phyloP scores from a whole-genome alignment of 192 early-diverging fungal species.

The Backusella sp. region DNA sequence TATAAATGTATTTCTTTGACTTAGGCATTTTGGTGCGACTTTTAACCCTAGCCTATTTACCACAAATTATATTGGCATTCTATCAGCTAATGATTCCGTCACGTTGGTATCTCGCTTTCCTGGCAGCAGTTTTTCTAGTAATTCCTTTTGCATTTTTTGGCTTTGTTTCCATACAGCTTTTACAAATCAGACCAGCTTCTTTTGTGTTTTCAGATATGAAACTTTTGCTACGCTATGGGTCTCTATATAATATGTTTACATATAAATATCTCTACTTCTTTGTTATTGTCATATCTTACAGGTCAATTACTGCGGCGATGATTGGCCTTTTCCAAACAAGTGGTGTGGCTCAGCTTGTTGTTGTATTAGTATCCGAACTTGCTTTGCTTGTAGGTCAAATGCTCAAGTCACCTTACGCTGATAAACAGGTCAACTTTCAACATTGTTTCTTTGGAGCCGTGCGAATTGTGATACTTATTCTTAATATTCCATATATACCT shows the following conservation, averaged over 20 bases:
- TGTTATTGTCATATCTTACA: constrained; percentile 17
- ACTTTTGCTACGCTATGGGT: constrained; percentile 41
- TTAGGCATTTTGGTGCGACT: constrained; percentile 44
- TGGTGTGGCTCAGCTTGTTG: constrained; percentile 44
- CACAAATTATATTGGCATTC: constrained; percentile 40
- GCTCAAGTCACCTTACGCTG: constrained; percentile 43
- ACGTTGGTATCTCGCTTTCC: constrained; percentile 25
- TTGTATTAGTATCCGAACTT: constrained; percentile 38
- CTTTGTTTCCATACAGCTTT: constrained; percentile 38
- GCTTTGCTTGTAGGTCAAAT: constrained; percentile 38
- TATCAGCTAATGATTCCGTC: constrained; percentile 49
- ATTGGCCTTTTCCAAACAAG: constrained; percentile 41
- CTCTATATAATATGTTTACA: constrained; percentile 47
- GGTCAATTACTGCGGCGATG: constrained; percentile 37
- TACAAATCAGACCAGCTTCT: constrained; percentile 31
- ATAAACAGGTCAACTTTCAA: constrained; percentile 38
- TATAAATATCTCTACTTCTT: constrained; percentile 26
- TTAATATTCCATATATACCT: constrained; percentile 40
- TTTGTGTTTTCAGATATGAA: constrained; percentile 39
- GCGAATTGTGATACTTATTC: constrained; percentile 34
- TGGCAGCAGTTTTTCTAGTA: constrained; percentile 34
- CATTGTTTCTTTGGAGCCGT: constrained; percentile 34
- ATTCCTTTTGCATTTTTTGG: constrained; percentile 30
- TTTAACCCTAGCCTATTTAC: constrained; percentile 40
- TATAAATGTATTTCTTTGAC: neutral